Base-by-base conservation (phyloP, 805 yeast species). In the Ascoidea tarda region DNA sequence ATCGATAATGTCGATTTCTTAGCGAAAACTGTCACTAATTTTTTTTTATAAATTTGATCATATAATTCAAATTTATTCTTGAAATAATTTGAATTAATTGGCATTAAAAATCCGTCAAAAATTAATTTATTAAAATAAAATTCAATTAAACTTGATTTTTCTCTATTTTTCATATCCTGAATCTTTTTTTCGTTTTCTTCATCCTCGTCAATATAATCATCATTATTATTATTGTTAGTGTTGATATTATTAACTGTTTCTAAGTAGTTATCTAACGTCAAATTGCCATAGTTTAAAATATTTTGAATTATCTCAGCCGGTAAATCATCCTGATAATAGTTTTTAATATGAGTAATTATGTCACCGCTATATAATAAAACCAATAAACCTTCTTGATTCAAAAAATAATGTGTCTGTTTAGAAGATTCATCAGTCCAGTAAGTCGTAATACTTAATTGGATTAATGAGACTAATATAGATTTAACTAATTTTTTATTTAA, bases 401-500 rank as follows among this genome's bases (percentile, higher is more conserved):
- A 76, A 33, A 70, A 70, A 64, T 89, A 88, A 59, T 68, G 75
- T 0, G 76, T 70, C 0, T 61, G 62, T 14, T 63, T 57, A 16
- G 62, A 60, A 32, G 2, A 48, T 6, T 46, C 62, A 33, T 79
- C 84, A 16, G 67, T 68, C 79, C 89, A 81, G 60, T 79, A 79
- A 31, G 75, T 75, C 6, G 87, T 81, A 64, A 95, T 84, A 54
- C 85, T 78, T 56, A 87, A 70, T 66, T 91, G 96, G 46, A 90
- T 73, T 60, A 91, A 69, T 6, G 90, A 77, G 5, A 87, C 95
- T 47, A 91, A 69, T 0, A 85, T 72, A 42, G 82, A 76, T 57
- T 81, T 81, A 16, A 87, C 78, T 48, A 49, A 46, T 32, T 52
- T 54, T 38, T 50, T 74, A 52, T 73, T 72, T 12, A 67, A 61